Evolutionary conservation across 257 asterid species (phyloP).

Genomic region (Scutellaria barbata): DNA sequence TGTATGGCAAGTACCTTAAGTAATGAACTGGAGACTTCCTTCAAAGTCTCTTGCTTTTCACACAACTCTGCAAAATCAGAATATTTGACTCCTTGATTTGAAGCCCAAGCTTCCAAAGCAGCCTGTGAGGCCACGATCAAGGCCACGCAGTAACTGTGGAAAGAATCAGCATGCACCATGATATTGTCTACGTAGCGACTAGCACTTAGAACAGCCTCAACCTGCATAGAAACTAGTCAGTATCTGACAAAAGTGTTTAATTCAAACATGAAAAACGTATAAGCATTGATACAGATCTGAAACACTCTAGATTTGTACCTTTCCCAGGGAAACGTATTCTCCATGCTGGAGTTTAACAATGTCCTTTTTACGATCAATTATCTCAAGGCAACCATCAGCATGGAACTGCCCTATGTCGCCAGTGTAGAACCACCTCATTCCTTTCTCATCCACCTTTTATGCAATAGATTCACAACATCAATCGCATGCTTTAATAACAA

Average conservation of each 20-base stretch:
- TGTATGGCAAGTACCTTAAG: conserved; percentile 58
- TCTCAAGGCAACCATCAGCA: conserved; percentile 91
- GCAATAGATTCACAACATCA: conserved; percentile 21
- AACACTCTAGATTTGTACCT: conserved; percentile 48
- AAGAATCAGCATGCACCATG: conserved; percentile 92
- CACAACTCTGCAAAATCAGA: conserved; percentile 75
- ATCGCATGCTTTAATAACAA: conserved; percentile 6
- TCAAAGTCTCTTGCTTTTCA: conserved; percentile 60
- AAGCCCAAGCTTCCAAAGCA: conserved; percentile 83
- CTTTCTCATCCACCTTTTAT: conserved; percentile 76
- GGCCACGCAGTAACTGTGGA: conserved; percentile 86
- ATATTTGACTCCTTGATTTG: conserved; percentile 56
- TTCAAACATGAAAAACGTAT: background rate
- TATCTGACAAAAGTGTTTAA: background rate
- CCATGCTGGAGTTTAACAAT: conserved; percentile 97
- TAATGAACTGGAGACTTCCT: conserved; percentile 77
- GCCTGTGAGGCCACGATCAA: conserved; percentile 83
- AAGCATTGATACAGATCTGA: background rate
- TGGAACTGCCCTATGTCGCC: conserved; percentile 96
- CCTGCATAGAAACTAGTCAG: conserved; percentile 53
- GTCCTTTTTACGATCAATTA: conserved; percentile 94
- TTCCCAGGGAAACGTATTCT: conserved; percentile 94
- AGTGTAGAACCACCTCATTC: conserved; percentile 90
- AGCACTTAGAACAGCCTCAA: conserved; percentile 73
- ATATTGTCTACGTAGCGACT: conserved; percentile 81